Evolutionary conservation across 2,329 filamentous ascomycete genomes (phyloP), one percentile per base, ranked within the genome.

Genomic region (Xylariaceae sp.): DNA sequence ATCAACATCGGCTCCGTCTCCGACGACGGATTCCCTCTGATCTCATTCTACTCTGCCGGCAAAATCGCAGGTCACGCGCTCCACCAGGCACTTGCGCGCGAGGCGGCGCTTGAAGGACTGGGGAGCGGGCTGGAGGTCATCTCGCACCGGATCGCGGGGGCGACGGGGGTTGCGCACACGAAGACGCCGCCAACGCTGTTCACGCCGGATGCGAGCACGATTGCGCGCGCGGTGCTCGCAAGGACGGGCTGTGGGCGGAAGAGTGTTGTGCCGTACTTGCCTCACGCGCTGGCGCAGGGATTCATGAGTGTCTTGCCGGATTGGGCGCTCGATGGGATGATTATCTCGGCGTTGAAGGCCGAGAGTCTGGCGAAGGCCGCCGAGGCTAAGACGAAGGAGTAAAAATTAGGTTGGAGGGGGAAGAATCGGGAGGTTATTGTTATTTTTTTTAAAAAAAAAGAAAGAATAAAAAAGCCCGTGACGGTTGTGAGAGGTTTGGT

Each of bases 81-180:
- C 30, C 56, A 57, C 44, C 51, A 54, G 32, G 58, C 61, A 43
- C 9, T 60, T 6, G 58, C 57, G 55, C 34, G 55, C 2, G 80
- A 82, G 62, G 67, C 76, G 66, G 60, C 58, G 9, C 55, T 70
- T 6, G 57, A 56, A 32, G 41, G 45, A 7, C 34, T 50, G 6
- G 54, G 49, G 5, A 39, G 54, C 4, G 58, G 54, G 45, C 29
- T 64, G 9, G 46, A 66, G 34, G 47, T 57, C 48, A 42, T 61
- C 34, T 59, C 59, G 29, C 47, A 59, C 31, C 60, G 63, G 29
- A 31, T 66, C 3, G 62, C 60, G 39, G 43, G 41, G n/a, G 61
- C 60, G 4, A 63, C 60, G 1, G 61, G 48, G 6, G 57, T 60
- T 3, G 47, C 55, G 11, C 52, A 54, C 45, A 43, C 47, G 6